Conservation (phyloP, 352 stramenopile genomes). For the Aphanomyces astaci region DNA sequence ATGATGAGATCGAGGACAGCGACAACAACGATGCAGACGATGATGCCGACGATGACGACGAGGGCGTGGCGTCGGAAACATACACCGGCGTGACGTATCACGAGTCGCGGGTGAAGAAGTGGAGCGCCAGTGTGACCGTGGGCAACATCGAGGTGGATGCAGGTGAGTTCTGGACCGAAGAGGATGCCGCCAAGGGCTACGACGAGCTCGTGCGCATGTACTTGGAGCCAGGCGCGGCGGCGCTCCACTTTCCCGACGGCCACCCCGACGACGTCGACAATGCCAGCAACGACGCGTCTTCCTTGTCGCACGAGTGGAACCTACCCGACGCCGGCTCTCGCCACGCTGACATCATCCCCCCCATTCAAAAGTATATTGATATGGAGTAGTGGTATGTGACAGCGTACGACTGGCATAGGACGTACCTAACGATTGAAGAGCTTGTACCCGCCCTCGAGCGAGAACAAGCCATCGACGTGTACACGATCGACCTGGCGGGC, state of each 20-base stretch:
- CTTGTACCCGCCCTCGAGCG: conserved; percentile 51
- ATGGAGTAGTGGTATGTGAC: background rate
- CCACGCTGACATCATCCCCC: conserved; percentile 66
- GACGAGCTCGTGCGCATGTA: conserved; percentile 77
- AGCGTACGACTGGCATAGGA: conserved; percentile 24
- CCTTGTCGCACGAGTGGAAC: conserved; percentile 43
- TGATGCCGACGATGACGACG: conserved; percentile 30
- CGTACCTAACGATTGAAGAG: conserved; percentile 68
- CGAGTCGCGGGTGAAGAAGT: conserved; percentile 70
- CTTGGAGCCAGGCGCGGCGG: conserved; percentile 58
- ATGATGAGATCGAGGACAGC: conserved; percentile 10
- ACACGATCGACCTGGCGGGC: conserved; percentile 59
- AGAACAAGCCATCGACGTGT: conserved; percentile 72
- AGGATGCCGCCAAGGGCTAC: conserved; percentile 73
- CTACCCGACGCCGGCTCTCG: conserved; percentile 57
- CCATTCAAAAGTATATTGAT: conserved; percentile 34
- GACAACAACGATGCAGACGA: conserved; percentile 25
- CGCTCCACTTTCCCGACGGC: conserved; percentile 56
- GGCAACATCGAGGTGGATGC: conserved; percentile 62
- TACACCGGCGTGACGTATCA: conserved; percentile 60
- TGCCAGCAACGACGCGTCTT: background rate
- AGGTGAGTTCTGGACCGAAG: conserved; percentile 74
- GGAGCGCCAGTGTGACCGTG: conserved; percentile 62
- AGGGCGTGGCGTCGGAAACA: conserved; percentile 26
- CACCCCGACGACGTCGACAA: conserved; percentile 29